Conservation (phyloP, 208 protist species). For the Trichomonas tenax region DNA sequence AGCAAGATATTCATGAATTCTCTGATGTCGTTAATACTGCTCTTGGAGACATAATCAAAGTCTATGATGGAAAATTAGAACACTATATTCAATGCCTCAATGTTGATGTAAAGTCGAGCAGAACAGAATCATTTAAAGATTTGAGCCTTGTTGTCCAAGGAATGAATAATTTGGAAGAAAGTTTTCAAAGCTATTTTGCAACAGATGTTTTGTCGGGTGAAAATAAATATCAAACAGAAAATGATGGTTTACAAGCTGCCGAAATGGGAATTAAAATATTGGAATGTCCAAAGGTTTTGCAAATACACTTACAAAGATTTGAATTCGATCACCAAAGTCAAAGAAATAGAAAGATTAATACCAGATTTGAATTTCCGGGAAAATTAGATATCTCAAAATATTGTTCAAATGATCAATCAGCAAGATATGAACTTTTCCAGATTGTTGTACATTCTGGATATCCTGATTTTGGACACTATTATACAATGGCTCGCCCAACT, state of each 20-base stretch:
- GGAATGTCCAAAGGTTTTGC: conserved; percentile 55
- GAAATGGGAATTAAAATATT: conserved; percentile 54
- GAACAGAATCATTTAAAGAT: conserved; percentile 48
- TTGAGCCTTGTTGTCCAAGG: conserved; percentile 60
- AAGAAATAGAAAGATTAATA: conserved; percentile 47
- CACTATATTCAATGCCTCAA: conserved; percentile 61
- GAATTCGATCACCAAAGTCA: conserved; percentile 60
- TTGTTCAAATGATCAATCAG: neutral
- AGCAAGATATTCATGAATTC: conserved; percentile 51
- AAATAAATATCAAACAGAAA: neutral
- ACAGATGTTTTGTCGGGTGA: neutral
- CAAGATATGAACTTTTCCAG: neutral
- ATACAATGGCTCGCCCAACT: neutral
- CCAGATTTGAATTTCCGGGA: neutral
- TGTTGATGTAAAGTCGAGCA: conserved; percentile 53
- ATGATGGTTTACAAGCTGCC: conserved; percentile 43
- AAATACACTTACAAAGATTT: conserved; percentile 65
- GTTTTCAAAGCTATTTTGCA: neutral
- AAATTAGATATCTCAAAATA: neutral
- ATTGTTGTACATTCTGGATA: neutral
- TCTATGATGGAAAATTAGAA: conserved; percentile 27
- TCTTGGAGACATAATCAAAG: conserved; percentile 4
- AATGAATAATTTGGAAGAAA: conserved; percentile 28
- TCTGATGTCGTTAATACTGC: conserved; percentile 52
- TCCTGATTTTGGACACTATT: neutral